Evolutionary conservation across 1,284 basidiomycete species (phyloP), one percentile per base, ranked within the genome.

Genomic region (Retiboletus fuscus): DNA sequence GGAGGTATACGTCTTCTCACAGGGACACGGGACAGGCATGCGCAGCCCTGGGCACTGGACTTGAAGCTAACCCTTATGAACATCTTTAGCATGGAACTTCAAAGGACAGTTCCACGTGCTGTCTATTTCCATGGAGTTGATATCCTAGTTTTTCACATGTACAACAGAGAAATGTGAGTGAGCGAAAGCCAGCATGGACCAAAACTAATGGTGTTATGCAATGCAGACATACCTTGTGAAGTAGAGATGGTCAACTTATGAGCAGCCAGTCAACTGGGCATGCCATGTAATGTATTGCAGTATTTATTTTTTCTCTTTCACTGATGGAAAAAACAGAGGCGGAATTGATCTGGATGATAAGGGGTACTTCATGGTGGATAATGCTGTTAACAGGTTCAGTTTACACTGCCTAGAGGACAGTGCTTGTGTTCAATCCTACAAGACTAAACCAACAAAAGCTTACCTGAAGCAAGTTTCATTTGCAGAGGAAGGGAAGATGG

Each of bases 81-180:
- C 24, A 58, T 58, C 1, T 58, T 58, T 39, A 58, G 57, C 34
- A 1, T 58, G 24, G 34, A 58, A 39, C 57, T 58, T 58, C 34
- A 22, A 24, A 58, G 2, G 10, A 58, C 57, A 11, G 16, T 61
- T 43, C 60, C 60, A 43, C 13, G 41, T 26, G 60, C 60, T 10
- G 5, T 61, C 13, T 20, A 41, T 43, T 41, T 43, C n/a, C 41
- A 43, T 4, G n/a, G 60, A 15, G 24, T 18, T 26, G 60, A 61
- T 44, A 44, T 61, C 41, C 12, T 61, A 41, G 60, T 44, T 26
- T 61, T 61, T 43, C 28, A 26, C 22, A 61, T 61, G 60, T 61
- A 61, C n/a, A 18, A 51, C 13, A 4, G 34, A 58, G 34, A 39
- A 39, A 39, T 58, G 57, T 58, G 24, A 58, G 57, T 58, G 5